A percentile compares a stretch with the other conserved stretches of the same genome.
phyloP scores from a whole-genome alignment of 371 early-diverging fungal species.

The Caulochytrium protostelioides region DNA sequence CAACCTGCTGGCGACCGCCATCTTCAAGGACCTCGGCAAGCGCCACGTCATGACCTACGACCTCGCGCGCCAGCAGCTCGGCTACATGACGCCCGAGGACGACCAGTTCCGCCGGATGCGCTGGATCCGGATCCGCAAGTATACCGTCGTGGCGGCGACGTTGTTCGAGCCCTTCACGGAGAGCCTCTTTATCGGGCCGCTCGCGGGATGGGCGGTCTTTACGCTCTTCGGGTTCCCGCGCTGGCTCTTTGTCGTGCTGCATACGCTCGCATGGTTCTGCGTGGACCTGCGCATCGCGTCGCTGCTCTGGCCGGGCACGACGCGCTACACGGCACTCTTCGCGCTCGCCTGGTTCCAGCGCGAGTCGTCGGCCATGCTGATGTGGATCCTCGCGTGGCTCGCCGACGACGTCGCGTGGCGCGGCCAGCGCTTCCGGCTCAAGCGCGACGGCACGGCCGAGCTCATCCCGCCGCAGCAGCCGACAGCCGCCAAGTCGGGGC shows the following conservation, averaged over 20 bases:
- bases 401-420: slow-evolving; percentile 76
- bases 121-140: slow-evolving; percentile 83
- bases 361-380: slow-evolving; percentile 58
- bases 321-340: slow-evolving; percentile 6
- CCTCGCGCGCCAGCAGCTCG: slow-evolving; percentile 60
- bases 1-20: slow-evolving; percentile 66
- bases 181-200: slow-evolving; percentile 49
- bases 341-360: slow-evolving; percentile 53
- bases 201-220: slow-evolving; percentile 40
- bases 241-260: slow-evolving; percentile 32
- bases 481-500: too few species aligned
- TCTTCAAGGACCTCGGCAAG: slow-evolving; percentile 55
- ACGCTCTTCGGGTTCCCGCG: slow-evolving; percentile 24
- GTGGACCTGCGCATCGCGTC: slow-evolving; percentile 21
- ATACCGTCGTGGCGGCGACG: slow-evolving; percentile 64
- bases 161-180: slow-evolving; percentile 77
- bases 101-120: slow-evolving; percentile 61
- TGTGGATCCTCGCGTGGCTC: slow-evolving; percentile 51
- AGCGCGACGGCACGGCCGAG: slow-evolving; percentile 15
- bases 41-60: slow-evolving; percentile 68
- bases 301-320: slow-evolving; percentile 7
- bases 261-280: slow-evolving; percentile 50
- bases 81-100: slow-evolving; percentile 39
- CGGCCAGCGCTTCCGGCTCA: slow-evolving; percentile 16
- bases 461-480: too few species aligned